phyloP scores from a whole-genome alignment of 345 rosid genomes.

The Durio zibethinus region DNA sequence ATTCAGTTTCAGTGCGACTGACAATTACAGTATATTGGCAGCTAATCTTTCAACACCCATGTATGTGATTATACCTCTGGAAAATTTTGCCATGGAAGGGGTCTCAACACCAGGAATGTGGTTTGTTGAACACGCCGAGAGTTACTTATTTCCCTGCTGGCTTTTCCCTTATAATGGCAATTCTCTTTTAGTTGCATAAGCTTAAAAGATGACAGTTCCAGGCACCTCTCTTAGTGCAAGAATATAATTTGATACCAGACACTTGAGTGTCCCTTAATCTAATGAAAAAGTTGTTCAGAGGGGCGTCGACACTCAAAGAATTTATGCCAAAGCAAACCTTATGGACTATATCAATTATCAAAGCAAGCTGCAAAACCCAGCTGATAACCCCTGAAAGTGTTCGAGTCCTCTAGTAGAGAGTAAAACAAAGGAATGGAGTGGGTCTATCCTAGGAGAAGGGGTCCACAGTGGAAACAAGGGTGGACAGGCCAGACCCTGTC shows the following conservation, averaged over 20 bases:
- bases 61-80: too few relatives aligned
- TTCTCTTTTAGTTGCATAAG: too few relatives aligned
- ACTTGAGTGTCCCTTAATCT: conserved; percentile 22
- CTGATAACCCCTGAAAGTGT: background rate
- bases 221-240: background rate
- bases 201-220: background rate
- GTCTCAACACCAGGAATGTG: too few relatives aligned
- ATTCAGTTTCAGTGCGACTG: too few relatives aligned
- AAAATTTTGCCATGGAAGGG: too few relatives aligned
- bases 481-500: conserved; percentile 40
- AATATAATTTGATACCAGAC: conserved; percentile 11
- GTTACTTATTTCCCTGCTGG: too few relatives aligned
- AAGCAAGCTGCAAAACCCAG: background rate
- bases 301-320: conserved; percentile 29
- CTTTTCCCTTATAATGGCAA: too few relatives aligned
- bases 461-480: conserved; percentile 56
- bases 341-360: background rate
- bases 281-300: background rate
- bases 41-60: too few relatives aligned
- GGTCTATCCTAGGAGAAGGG: conserved; percentile 48
- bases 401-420: background rate
- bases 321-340: conserved; percentile 22
- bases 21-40: too few relatives aligned
- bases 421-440: conserved; percentile 42
- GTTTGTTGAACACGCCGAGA: too few relatives aligned